Evolutionary conservation across 169 alveolate species (phyloP), one percentile per base, ranked within the genome.

Genomic region (Theileria equi): DNA sequence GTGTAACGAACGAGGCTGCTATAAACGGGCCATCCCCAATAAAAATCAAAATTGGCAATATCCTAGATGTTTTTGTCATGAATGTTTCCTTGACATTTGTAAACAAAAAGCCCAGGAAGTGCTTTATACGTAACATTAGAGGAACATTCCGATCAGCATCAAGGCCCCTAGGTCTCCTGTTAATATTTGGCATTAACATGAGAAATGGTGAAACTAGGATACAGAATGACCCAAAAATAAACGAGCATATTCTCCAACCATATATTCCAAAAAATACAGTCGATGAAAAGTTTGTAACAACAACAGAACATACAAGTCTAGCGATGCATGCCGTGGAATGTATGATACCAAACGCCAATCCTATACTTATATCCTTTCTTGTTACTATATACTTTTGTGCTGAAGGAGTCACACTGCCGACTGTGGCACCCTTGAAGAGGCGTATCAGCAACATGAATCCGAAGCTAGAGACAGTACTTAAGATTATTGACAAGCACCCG

Each of bases 21-120:
- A 90, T 55, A 93, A 93, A 92, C 17, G 97, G 96, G 23, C 91
- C 90, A 19, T 95, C 90, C n/a, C 95, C 93, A n/a, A 90, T 69
- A 64, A 90, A 64, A 5, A 92, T 93, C 86, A 71, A 47, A 29
- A 80, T 23, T 25, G 54, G 45, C 48, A 71, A 17, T 17, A 71
- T 11, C 13, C 19, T 25, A 31, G 79, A 77, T 8, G 82, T 61
- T 25, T 50, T 16, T n/a, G 62, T 77, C 34, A 19, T 25, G 41
- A 71, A 54, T 1, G 66, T 16, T 21, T 44, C 49, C 11, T 19
- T 47, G 40, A 11, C 28, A 23, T 13, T 62, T 19, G 6, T 13
- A 6, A 25, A 54, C 23, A 43, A 16, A 21, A 25, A 32, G 7
- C 36, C 1, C 52, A 29, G 5, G 11, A 57, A 26, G 3, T n/a